Evolutionary conservation across 148 eudicot species (phyloP), one percentile per base, ranked within the genome.

Genomic region (Mesembryanthemum crystallinum): DNA sequence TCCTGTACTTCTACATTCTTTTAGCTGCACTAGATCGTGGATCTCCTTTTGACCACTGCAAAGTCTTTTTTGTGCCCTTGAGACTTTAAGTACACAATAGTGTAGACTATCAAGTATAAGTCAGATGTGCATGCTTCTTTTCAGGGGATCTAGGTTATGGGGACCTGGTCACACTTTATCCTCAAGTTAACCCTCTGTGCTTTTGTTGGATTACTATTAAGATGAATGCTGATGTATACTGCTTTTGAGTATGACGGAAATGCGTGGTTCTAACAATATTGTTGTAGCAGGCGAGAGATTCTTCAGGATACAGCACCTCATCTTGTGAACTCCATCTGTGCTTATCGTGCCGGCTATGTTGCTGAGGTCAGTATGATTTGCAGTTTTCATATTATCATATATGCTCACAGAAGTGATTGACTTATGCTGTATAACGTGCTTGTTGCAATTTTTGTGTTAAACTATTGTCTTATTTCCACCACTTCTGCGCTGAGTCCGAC

Each of bases 271-370:
- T 43, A 21, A 32, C 62, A 43, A 39, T 24, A 20, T 18, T 33
- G 43, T 71, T 83, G 65, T 86, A 71, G 59, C 82, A 95, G 98
- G 81, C 94, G 85, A 67, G 98, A 90, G 88, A 90, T 95, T 83
- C 97, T 95, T 78, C 88, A 89, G 75, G 89, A 90, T 78, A 83
- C 91, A 25, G 98, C 91, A 71, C 96, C 96, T 62, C 83, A 86
- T 76, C 87, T 90, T 57, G 88, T 77, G 43, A 62, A 85, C 77
- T 84, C 90, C 78, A 82, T 95, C 27, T 85, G 88, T 83, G 89
- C 96, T 80, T 95, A 95, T 55, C 98, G 98, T 52, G 93, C 81
- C 74, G 98, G 98, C 73, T 95, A 95, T 79, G 76, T 86, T 68
- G 94, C 96, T 64, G 89, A 92, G 94, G 98, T 95, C 17, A 45